Conservation (phyloP, 495 filamentous ascomycete genomes). For the Penicillium atrosanguineum region DNA sequence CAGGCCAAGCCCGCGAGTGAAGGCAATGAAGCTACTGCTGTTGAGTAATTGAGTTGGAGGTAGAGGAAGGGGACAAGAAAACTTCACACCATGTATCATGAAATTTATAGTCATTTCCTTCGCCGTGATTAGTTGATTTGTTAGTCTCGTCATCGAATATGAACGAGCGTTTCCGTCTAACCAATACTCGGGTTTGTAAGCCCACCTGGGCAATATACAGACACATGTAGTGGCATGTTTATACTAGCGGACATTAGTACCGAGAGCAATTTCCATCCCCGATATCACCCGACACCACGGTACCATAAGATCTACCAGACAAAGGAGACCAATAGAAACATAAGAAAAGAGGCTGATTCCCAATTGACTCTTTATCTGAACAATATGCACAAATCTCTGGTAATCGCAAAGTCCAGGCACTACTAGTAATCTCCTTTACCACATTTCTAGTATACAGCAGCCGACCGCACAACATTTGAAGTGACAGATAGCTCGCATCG, state of each 20-base stretch:
- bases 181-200: too few species aligned
- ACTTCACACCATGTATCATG: constrained; percentile 27
- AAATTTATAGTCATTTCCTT: constrained; percentile 20
- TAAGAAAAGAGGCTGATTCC: constrained; percentile 30
- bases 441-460: constrained; percentile 67
- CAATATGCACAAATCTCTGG: constrained; percentile 43
- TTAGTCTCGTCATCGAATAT: constrained; percentile 8
- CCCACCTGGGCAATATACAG: too few species aligned
- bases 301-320: background rate
- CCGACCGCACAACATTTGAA: constrained; percentile 51
- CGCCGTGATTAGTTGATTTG: constrained; percentile 13
- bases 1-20: constrained; percentile 74
- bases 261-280: background rate
- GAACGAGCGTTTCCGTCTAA: constrained; percentile 7
- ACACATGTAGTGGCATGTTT: background rate
- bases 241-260: background rate
- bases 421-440: constrained; percentile 23
- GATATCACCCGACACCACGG: background rate
- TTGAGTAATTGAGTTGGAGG: background rate
- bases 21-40: constrained; percentile 62
- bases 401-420: constrained; percentile 23
- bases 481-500: constrained; percentile 13
- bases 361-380: constrained; percentile 36
- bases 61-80: constrained; percentile 12
- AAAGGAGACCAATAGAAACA: background rate